Conservation (phyloP, 2,329 filamentous ascomycete genomes). For the Colletotrichum sp. region DNA sequence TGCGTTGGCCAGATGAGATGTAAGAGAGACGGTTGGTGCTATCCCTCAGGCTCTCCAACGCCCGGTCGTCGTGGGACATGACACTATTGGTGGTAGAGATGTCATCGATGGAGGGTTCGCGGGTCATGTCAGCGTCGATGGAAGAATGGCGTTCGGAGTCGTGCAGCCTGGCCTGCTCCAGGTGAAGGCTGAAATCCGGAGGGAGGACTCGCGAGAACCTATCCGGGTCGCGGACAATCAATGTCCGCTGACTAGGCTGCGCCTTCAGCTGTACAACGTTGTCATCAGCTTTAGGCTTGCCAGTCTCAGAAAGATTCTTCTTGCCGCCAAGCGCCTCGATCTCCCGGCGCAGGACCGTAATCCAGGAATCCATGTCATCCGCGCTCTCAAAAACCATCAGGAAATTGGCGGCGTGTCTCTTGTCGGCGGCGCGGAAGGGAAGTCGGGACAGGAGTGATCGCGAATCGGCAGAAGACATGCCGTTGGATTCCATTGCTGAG, state of each 20-base stretch:
- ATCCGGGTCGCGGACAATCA: conserved; percentile 53
- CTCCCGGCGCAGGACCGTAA: conserved; percentile 69
- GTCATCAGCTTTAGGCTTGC: conserved; percentile 51
- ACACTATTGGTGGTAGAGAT: conserved; percentile 63
- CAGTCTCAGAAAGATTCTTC: conserved; percentile 66
- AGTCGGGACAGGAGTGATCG: conserved; percentile 71
- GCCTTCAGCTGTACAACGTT: conserved; percentile 35
- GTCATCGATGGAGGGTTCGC: conserved; percentile 55
- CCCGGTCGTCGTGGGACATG: conserved; percentile 62
- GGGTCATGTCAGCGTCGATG: conserved; percentile 31
- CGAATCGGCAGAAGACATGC: conserved; percentile 52
- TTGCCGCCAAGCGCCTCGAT: conserved; percentile 75
- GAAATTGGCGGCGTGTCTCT: conserved; percentile 65
- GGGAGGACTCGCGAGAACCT: conserved; percentile 47
- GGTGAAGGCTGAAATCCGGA: conserved; percentile 38
- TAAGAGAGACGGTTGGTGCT: conserved; percentile 63
- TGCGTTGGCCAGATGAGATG: conserved; percentile 66
- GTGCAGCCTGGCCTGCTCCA: conserved; percentile 25
- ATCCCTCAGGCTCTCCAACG: conserved; percentile 62
- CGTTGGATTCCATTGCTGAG: conserved; percentile 66
- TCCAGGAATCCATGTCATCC: conserved; percentile 79
- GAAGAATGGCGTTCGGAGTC: conserved; percentile 26
- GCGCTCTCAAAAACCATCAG: conserved; percentile 76
- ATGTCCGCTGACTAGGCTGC: conserved; percentile 49
- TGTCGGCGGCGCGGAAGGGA: conserved; percentile 62